A percentile compares a stretch with the other conserved stretches of the same genome.
Conservation (phyloP, 768 basidiomycete genomes). For the Chiua virens region DNA sequence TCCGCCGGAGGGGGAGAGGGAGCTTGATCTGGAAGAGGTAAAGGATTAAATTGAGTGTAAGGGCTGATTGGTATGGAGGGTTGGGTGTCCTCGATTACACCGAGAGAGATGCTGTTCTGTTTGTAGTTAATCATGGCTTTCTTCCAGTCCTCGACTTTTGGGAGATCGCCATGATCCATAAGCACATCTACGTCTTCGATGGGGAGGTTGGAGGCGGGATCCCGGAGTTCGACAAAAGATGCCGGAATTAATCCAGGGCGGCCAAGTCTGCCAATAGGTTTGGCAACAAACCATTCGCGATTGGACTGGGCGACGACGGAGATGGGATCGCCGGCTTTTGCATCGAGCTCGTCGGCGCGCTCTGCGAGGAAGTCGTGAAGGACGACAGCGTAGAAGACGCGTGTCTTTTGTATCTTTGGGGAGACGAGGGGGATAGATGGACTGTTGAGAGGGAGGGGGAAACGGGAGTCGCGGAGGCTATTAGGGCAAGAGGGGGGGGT, state of each 20-base stretch:
- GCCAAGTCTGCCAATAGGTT: conserved; percentile 92
- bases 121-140: conserved; percentile 93
- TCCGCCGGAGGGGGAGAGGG: conserved; percentile 6
- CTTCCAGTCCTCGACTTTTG: conserved; percentile 99
- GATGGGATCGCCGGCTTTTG: conserved; percentile 89
- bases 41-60: conserved; percentile 27
- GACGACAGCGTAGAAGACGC: conserved; percentile 91
- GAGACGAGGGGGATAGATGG: conserved; percentile 32
- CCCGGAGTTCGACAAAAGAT: conserved; percentile 94
- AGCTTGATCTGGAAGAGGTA: conserved; percentile 9
- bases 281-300: conserved; percentile 99
- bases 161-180: conserved; percentile 86
- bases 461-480: conserved; percentile 46
- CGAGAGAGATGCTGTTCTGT: conserved; percentile 91
- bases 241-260: conserved; percentile 97
- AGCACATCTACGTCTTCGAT: conserved; percentile 73
- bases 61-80: conserved; percentile 47
- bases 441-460: conserved; percentile 14
- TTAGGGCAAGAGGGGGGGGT: neutral
- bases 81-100: conserved; percentile 73
- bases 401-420: conserved; percentile 41
- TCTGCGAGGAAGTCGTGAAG: conserved; percentile 96
- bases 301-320: conserved; percentile 99
- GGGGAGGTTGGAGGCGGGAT: conserved; percentile 81
- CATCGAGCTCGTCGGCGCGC: conserved; percentile 93